These are phyloP conservation scores for Tremella yokohamensis DNA, from an alignment of 768 basidiomycete species.

Conservation along the genomic window DNA sequence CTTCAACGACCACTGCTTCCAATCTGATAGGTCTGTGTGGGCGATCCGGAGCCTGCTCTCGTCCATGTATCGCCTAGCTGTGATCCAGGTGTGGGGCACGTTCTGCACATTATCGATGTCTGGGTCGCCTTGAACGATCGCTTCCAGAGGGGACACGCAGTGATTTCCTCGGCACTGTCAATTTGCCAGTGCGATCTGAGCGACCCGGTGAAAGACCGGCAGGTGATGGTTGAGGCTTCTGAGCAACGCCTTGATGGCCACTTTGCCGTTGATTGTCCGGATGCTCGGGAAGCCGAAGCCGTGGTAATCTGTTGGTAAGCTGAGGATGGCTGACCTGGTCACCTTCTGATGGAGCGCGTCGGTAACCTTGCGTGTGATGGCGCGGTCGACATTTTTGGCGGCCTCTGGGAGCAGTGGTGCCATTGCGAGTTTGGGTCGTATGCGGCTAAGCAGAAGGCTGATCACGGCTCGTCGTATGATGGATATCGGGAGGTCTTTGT, in stretches of 20 bases:
- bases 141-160: conserved; percentile 3
- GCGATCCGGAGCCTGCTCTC: neutral
- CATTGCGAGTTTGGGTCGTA: conserved; percentile 7
- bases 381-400: conserved; percentile 10
- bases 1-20: too few species aligned
- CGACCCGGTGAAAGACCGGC: conserved; percentile 6
- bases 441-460: conserved; percentile 8
- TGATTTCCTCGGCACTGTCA: conserved; percentile 5
- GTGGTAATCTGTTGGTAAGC: conserved; percentile 5
- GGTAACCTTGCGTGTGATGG: conserved; percentile 15
- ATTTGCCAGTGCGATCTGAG: conserved; percentile 15
- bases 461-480: conserved; percentile 7
- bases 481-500: conserved; percentile 5
- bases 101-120: too few species aligned
- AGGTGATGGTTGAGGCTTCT: conserved; percentile 21
- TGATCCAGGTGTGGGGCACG: too few species aligned
- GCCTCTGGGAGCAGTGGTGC: conserved; percentile 5
- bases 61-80: conserved; percentile 4
- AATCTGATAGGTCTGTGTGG: too few species aligned
- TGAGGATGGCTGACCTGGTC: conserved; percentile 1
- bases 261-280: conserved; percentile 16
- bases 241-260: conserved; percentile 12
- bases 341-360: neutral
- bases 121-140: too few species aligned
- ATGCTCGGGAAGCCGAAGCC: conserved; percentile 22